A percentile compares a stretch with the other conserved stretches of the same genome.
phyloP scores from a whole-genome alignment of 768 basidiomycete species.

The Kwoniella botswanensis region DNA sequence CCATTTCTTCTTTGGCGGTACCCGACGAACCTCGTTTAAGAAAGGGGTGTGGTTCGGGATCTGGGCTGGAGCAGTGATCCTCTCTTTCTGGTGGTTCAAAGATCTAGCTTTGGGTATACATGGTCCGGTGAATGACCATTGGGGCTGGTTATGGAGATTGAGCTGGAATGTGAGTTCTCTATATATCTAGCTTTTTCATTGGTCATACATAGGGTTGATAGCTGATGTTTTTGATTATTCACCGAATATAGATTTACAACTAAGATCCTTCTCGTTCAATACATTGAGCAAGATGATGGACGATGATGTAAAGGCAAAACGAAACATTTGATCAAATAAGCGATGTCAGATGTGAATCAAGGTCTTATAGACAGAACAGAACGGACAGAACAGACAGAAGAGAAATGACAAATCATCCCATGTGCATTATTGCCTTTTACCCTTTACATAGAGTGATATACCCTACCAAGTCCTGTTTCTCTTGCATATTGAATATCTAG shows the following conservation, averaged over 20 bases:
- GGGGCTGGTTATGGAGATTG: conserved; percentile 79
- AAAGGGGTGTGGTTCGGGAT: conserved; percentile 76
- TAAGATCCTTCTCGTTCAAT: neutral
- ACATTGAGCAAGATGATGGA: neutral
- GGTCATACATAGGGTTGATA: too few species aligned
- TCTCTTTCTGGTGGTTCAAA: conserved; percentile 95
- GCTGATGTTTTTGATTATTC: neutral
- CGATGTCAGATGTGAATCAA: too few species aligned
- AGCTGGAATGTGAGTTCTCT: conserved; percentile 59
- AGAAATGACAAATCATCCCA: too few species aligned
- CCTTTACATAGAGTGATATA: neutral
- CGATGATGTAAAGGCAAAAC: neutral
- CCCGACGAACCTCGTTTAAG: conserved; percentile 60
- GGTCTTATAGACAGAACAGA: too few species aligned
- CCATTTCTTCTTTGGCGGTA: conserved; percentile 84
- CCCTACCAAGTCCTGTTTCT: neutral
- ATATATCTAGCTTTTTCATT: too few species aligned
- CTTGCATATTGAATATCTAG: neutral
- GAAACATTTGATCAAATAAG: too few species aligned
- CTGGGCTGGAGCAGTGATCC: conserved; percentile 66
- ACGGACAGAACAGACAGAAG: too few species aligned
- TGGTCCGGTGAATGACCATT: conserved; percentile 80
- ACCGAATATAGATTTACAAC: conserved; percentile 18
- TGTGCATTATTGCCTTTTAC: too few species aligned
- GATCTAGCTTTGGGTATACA: conserved; percentile 86